Base-by-base conservation (phyloP, 192 early-diverging fungal genomes). In the Coemansia sp. region DNA sequence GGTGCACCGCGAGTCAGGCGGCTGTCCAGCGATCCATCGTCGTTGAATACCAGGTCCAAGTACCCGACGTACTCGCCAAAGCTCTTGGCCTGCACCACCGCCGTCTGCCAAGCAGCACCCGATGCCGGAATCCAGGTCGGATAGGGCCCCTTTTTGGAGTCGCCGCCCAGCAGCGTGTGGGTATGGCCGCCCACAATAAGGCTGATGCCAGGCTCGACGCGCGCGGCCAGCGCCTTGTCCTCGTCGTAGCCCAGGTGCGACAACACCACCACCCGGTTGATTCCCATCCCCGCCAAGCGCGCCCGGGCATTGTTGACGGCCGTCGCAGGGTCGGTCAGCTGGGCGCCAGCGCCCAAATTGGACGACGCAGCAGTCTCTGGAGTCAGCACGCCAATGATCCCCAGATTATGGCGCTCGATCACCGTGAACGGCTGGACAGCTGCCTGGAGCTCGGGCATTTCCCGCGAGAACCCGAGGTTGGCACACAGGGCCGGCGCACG, bases 151-250 rank as follows among this genome's bases (percentile, higher is more conserved):
- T 16, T 20, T 25, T 53, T 26, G 5, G 12, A 6, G 30, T 46
- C 51, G 36, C 20, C 36, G 22, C 32, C 52, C 11, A 90, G 63
- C 44, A 81, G 78, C 18, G 84, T 73, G 60, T 91, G 88, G 14
- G 84, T 82, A 58, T 91, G 86, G 14, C 86, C 86, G 34, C 88
- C 88, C 28, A 91, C 75, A 51, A 87, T 81, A 20, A 86, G 48
- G 17, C 71, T 54, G 16, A 88, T 37, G 14, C 88, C 86, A 3
- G 63, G 37, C 29, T 76, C 62, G 14, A 76, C 69, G 9, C 67
- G 67, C 31, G 51, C 55, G 0, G 86, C 86, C 44, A 90, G 41
- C 10, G 74, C 67, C 60, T 71, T 61, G 51, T 90, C 86, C 10
- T 65, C 70, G 16, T 61, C 73, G 61, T 87, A 88, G 7, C 88